phyloP scores from a whole-genome alignment of 345 rosid species.

The Excoecaria agallocha region DNA sequence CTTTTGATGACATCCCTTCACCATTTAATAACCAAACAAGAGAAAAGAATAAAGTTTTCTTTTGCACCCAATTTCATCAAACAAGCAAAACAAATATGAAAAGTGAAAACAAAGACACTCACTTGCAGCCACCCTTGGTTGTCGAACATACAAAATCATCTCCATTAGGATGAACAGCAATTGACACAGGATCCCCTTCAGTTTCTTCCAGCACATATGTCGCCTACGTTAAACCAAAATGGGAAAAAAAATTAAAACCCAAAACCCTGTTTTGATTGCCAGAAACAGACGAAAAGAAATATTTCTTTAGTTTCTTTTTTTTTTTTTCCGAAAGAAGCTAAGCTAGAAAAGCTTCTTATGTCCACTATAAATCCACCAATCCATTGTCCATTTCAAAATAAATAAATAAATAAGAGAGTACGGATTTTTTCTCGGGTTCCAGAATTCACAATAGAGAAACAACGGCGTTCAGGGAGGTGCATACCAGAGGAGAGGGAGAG shows the following conservation, averaged over 20 bases:
- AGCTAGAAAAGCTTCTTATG: constrained; percentile 6
- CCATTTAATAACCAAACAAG: too few relatives aligned
- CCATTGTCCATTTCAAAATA: too few relatives aligned
- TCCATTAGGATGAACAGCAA: constrained; percentile 81
- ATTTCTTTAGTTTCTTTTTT: too few relatives aligned
- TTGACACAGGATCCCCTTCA: constrained; percentile 66
- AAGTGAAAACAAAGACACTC: constrained; percentile 24
- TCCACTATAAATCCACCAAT: neutral
- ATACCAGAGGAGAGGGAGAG: constrained; percentile 73
- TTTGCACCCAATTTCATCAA: too few relatives aligned
- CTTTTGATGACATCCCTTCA: too few relatives aligned
- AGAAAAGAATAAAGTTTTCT: too few relatives aligned
- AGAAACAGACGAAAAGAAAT: neutral
- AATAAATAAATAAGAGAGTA: too few relatives aligned
- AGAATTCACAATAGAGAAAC: too few relatives aligned
- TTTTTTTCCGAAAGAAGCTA: neutral
- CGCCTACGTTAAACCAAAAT: constrained; percentile 35
- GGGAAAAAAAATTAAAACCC: neutral
- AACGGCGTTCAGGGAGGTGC: neutral
- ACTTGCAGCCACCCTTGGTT: constrained; percentile 84
- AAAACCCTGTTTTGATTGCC: neutral
- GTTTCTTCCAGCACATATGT: constrained; percentile 57
- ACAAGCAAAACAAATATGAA: neutral
- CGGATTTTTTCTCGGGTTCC: too few relatives aligned
- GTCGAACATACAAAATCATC: constrained; percentile 79